A percentile compares a stretch with the other conserved stretches of the same genome.
Evolutionary conservation across 371 early-diverging fungal species (phyloP).

Genomic region (Mucor plumbeus): DNA sequence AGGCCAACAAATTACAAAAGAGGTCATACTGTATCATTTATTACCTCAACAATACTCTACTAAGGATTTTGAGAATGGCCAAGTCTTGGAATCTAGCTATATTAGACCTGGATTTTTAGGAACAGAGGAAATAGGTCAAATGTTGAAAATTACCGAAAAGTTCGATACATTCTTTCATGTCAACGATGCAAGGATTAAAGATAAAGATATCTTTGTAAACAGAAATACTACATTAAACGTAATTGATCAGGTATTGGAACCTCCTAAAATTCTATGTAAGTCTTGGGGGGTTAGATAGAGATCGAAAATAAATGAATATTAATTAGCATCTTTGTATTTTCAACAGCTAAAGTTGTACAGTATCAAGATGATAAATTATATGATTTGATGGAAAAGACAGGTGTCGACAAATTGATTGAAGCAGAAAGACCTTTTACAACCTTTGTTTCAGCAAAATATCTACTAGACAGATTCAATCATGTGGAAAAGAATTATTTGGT

Average conservation of each 20-base stretch:
- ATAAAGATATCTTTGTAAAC: slow-evolving; percentile 42
- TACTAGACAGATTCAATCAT: slow-evolving; percentile 41
- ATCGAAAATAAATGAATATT: neutral
- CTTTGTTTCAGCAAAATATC: slow-evolving; percentile 39
- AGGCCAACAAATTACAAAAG: slow-evolving; percentile 29
- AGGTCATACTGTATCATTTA: slow-evolving; percentile 51
- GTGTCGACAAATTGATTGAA: slow-evolving; percentile 13
- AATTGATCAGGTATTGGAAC: slow-evolving; percentile 25
- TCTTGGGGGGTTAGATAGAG: neutral
- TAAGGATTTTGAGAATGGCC: slow-evolving; percentile 35
- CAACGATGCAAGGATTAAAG: slow-evolving; percentile 23
- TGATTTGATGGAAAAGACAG: slow-evolving; percentile 34
- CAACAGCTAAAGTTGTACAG: slow-evolving; percentile 38
- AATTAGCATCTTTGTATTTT: neutral
- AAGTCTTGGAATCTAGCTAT: slow-evolving; percentile 50
- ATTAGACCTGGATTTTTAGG: slow-evolving; percentile 49
- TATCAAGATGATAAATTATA: slow-evolving; percentile 33
- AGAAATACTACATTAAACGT: slow-evolving; percentile 32
- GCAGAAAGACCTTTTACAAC: slow-evolving; percentile 51
- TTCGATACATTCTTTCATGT: slow-evolving; percentile 25
- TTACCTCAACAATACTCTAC: slow-evolving; percentile 30
- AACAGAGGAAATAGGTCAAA: slow-evolving; percentile 37
- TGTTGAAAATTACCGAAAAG: slow-evolving; percentile 41
- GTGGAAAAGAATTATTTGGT: slow-evolving; percentile 47
- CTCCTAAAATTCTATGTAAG: slow-evolving; percentile 28